Conservation (phyloP, 1,139 yeast genomes). For the Debaryomycetaceae sp. region DNA sequence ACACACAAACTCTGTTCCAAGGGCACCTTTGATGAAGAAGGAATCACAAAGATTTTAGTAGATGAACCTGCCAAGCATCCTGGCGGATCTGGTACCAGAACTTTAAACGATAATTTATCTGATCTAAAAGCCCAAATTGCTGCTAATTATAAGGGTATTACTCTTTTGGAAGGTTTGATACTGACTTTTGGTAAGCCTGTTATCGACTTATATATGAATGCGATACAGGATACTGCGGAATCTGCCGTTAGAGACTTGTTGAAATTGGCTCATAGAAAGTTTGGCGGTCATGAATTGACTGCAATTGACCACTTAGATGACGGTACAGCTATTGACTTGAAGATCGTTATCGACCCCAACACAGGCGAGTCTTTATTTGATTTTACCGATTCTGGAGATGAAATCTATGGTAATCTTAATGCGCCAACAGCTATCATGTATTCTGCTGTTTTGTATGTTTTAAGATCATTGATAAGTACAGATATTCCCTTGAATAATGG, state of each 20-base stretch:
- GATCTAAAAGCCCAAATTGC: constrained; percentile 46
- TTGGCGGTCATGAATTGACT: constrained; percentile 31
- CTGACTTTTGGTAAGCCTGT: constrained; percentile 33
- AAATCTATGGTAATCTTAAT: constrained; percentile 43
- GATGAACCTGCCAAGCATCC: constrained; percentile 46
- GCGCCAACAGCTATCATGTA: constrained; percentile 65
- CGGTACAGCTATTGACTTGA: constrained; percentile 40
- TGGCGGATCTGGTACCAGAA: constrained; percentile 45
- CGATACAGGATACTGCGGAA: constrained; percentile 44
- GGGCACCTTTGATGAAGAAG: constrained; percentile 41
- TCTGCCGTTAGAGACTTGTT: constrained; percentile 37
- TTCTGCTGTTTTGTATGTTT: constrained; percentile 77
- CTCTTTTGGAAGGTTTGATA: constrained; percentile 27
- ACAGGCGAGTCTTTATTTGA: constrained; percentile 41
- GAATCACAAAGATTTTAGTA: constrained; percentile 32
- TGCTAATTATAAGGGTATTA: constrained; percentile 42
- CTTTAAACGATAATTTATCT: constrained; percentile 39
- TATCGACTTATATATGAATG: constrained; percentile 39
- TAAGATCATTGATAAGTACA: constrained; percentile 69
- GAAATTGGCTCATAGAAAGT: constrained; percentile 32
- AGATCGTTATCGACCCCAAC: constrained; percentile 30
- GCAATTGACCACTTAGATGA: constrained; percentile 44
- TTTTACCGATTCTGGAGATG: constrained; percentile 41
- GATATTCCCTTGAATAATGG: constrained; percentile 87
- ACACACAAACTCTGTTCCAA: constrained; percentile 35